Base-by-base conservation (phyloP, 768 basidiomycete genomes). In the Chalciporus pseudorubinellus region DNA sequence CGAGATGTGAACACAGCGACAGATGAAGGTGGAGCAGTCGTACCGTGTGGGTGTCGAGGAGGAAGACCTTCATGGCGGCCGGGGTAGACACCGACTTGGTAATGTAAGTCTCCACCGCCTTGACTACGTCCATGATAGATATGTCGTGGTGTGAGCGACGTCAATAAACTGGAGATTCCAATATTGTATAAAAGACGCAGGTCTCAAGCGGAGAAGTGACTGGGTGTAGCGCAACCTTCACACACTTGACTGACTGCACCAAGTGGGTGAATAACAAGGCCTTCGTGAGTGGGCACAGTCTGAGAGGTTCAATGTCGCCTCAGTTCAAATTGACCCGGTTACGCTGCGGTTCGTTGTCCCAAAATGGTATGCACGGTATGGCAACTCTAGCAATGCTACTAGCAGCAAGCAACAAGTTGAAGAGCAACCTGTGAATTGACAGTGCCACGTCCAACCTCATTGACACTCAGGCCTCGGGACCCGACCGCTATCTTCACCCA, bases 1-100 rank as follows among this genome's bases (percentile, higher is more conserved):
- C 29, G 26, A 46, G 36, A 43, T 11, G 26, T 57, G 4, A 56
- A 44, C 33, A 31, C 18, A 34, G 29, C 8, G 24, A 26, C 2
- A 39, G 51, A 3, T 13, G 14, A 28, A 24, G 20, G 20, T 43
- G n/a, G 16, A 43, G 26, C 19, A 18, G 28, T 64, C 84, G 46
- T 62, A 97, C 95, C 20, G 97, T 99, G 70, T 98, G 94, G 8
- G 84, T 78, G 67, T 99, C 97, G 22, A 99, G 82, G 20, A 99
- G 79, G 40, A 99, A 78, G 19, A 98, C 94, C 72, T 98, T 98
- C 91, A 98, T 98, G 5, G 91, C 82, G 4, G 81, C 76, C 46
- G 92, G 92, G 45, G 84, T 83, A 19, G 88, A 85, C 51, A 97
- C 81, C 76, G 97, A 77, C 76, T 89, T 95, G 55, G 83, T 81